These are phyloP conservation scores for Guyanaporus albipodus DNA, from an alignment of 768 basidiomycete genomes.

Conservation along the genomic window DNA sequence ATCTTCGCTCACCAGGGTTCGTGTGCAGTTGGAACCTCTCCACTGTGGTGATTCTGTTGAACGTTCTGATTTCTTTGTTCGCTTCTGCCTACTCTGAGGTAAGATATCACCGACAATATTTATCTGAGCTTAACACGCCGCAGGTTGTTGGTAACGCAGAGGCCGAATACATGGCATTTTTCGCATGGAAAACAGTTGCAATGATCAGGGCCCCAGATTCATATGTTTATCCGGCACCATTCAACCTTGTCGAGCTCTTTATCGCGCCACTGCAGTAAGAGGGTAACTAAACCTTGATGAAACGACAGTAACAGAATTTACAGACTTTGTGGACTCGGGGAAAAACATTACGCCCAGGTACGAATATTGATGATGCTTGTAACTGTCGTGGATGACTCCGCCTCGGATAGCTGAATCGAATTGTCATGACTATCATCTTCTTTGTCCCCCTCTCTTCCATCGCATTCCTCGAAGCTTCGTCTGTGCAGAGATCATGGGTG, in stretches of 20 bases:
- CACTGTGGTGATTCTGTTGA: slow-evolving; percentile 81
- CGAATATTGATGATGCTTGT: neutral
- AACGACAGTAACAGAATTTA: slow-evolving; percentile 1
- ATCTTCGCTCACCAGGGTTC: neutral
- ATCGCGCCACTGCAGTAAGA: slow-evolving; percentile 86
- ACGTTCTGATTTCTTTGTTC: slow-evolving; percentile 94
- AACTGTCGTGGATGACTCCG: neutral
- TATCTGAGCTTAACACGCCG: slow-evolving; percentile 1
- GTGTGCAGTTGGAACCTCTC: slow-evolving; percentile 71
- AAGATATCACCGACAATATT: slow-evolving; percentile 21
- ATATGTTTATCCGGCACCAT: slow-evolving; percentile 84
- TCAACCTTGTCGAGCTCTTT: slow-evolving; percentile 85
- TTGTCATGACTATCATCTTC: slow-evolving; percentile 78
- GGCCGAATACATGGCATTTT: slow-evolving; percentile 88
- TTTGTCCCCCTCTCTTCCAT: slow-evolving; percentile 72
- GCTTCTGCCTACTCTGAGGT: slow-evolving; percentile 90
- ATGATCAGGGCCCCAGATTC: slow-evolving; percentile 86
- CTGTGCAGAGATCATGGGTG: slow-evolving; percentile 58
- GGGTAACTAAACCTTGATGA: slow-evolving; percentile 24
- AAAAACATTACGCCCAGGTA: slow-evolving; percentile 58
- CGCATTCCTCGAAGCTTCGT: slow-evolving; percentile 67
- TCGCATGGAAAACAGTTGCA: slow-evolving; percentile 78
- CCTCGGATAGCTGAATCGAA: slow-evolving; percentile 61
- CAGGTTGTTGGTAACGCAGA: slow-evolving; percentile 81
- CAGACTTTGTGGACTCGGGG: slow-evolving; percentile 45